phyloP scores from a whole-genome alignment of 192 early-diverging fungal species.

The Geosiphon pyriformis region DNA sequence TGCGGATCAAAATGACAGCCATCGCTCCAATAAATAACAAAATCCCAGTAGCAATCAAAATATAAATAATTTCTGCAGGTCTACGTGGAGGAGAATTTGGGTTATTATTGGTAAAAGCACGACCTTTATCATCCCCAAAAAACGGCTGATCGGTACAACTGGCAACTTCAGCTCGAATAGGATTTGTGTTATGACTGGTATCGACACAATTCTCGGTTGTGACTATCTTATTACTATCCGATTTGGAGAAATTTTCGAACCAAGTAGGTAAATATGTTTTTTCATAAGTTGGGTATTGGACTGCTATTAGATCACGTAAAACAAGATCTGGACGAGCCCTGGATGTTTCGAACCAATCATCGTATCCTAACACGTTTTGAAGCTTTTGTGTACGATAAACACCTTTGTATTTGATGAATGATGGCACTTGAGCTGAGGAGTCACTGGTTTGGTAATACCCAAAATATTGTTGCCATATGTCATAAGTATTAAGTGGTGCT shows the following conservation, averaged over 20 bases:
- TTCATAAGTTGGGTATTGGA: conserved; percentile 28
- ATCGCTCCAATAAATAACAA: background rate
- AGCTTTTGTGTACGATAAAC: conserved; percentile 21
- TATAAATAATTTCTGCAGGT: background rate
- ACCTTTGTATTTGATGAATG: conserved; percentile 5
- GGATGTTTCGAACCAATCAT: conserved; percentile 21
- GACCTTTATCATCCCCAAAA: background rate
- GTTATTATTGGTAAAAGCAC: background rate
- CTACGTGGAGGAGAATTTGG: background rate
- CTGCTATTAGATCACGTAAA: conserved; percentile 20
- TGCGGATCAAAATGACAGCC: background rate
- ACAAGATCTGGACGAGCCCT: conserved; percentile 25
- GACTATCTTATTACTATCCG: background rate
- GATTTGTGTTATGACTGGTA: background rate
- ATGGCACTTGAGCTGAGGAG: background rate
- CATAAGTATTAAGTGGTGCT: background rate
- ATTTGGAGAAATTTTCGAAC: conserved; percentile 16
- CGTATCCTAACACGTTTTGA: conserved; percentile 2
- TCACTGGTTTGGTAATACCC: background rate
- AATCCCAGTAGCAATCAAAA: background rate
- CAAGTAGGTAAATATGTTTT: conserved; percentile 15
- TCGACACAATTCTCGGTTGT: background rate
- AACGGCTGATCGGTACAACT: background rate
- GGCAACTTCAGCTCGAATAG: background rate
- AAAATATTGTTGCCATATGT: conserved; percentile 8